Conservation (phyloP, 371 early-diverging fungal species). For the Rhizopus delemar region DNA sequence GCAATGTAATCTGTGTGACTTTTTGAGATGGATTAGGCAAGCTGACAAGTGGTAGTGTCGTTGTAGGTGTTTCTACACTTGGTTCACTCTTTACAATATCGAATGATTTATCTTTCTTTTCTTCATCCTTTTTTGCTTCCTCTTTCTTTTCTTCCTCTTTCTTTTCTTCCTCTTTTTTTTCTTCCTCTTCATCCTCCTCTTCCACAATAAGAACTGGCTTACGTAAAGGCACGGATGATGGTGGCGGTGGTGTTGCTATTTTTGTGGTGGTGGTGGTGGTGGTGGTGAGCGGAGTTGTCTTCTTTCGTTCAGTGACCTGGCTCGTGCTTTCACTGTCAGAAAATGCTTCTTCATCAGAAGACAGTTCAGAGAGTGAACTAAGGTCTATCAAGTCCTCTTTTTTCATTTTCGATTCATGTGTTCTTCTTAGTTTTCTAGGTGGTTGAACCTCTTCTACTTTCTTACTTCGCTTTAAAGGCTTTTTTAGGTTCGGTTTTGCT, state of each 20-base stretch:
- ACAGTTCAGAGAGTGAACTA: conserved; percentile 43
- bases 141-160: neutral
- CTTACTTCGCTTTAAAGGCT: conserved; percentile 24
- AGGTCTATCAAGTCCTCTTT: conserved; percentile 28
- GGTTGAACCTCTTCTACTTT: neutral
- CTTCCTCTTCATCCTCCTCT: neutral
- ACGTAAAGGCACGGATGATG: too few species aligned
- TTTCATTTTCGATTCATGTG: conserved; percentile 7
- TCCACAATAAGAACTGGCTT: too few species aligned
- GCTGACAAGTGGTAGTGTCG: too few species aligned
- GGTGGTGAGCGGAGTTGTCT: neutral
- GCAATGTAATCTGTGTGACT: neutral
- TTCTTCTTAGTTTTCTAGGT: conserved; percentile 13
- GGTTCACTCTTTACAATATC: neutral
- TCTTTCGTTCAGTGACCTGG: neutral
- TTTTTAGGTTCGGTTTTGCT: conserved; percentile 37
- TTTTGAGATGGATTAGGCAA: too few species aligned
- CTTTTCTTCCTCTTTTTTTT: neutral
- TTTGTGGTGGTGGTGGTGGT: too few species aligned
- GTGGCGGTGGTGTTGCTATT: too few species aligned
- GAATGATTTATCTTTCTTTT: neutral
- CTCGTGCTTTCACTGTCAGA: conserved; percentile 16
- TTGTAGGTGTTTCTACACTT: neutral
- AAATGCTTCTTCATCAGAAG: conserved; percentile 31
- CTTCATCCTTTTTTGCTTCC: neutral